A percentile compares a stretch with the other conserved stretches of the same genome.
phyloP scores from a whole-genome alignment of 352 stramenopile species.

The Globisporangium nodosum region DNA sequence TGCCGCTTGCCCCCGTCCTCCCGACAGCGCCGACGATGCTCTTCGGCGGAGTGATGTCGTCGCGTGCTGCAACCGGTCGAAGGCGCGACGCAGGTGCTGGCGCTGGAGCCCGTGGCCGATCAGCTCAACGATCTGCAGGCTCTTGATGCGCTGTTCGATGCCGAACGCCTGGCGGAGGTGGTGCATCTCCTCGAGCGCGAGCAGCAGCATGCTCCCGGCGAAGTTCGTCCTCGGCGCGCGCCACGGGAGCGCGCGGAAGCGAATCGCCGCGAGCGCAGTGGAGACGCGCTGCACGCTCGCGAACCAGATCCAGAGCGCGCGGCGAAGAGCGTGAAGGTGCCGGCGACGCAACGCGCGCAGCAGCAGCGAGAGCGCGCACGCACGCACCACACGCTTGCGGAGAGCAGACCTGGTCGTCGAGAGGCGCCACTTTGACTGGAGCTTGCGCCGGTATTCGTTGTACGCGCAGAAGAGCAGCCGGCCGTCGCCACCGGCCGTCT shows the following conservation, averaged over 20 bases:
- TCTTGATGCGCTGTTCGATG: conserved; percentile 5
- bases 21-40: too few species aligned
- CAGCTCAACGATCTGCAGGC: conserved; percentile 9
- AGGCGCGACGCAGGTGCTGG: conserved; percentile 12
- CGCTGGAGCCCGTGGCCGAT: conserved; percentile 4
- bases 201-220: conserved; percentile 21
- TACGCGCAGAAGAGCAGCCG: conserved; percentile 7
- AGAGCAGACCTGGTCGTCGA: background rate
- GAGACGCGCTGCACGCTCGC: conserved; percentile 21
- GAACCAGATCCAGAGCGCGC: conserved; percentile 50
- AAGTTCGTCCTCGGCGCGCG: conserved; percentile 6
- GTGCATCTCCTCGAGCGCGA: conserved; percentile 27
- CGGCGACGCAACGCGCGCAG: conserved; percentile 20
- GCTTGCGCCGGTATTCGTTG: conserved; percentile 6
- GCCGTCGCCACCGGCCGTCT: background rate
- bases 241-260: conserved; percentile 21
- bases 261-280: conserved; percentile 10
- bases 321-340: conserved; percentile 17
- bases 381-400: background rate
- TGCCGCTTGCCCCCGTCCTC: background rate
- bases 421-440: conserved; percentile 4
- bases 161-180: conserved; percentile 12
- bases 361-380: conserved; percentile 14
- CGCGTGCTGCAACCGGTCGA: conserved; percentile 12
- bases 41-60: background rate